Percentiles rank a stretch among this genome's conserved stretches.
These are phyloP conservation scores for Zygnema circumcarinatum DNA, from an alignment of 139 green algal species.

Conservation along the genomic window DNA sequence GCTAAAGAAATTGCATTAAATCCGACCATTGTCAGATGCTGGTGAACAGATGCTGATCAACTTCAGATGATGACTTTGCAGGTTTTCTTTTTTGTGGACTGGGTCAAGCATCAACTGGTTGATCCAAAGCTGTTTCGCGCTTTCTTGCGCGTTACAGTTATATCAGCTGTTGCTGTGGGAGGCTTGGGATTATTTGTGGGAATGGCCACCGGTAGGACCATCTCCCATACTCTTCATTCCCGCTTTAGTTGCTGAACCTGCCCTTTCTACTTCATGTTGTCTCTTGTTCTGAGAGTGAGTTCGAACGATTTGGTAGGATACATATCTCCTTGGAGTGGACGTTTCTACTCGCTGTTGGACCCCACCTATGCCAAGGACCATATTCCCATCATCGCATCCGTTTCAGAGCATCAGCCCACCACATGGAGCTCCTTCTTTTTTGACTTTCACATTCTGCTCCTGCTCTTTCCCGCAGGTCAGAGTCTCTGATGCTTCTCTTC, in stretches of 20 bases:
- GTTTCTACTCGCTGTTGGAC: conserved; percentile 72
- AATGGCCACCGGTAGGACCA: conserved; percentile 37
- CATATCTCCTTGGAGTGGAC: conserved; percentile 72
- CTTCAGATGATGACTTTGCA: conserved; percentile 51
- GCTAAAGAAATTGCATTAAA: too few relatives aligned
- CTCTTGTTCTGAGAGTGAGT: neutral
- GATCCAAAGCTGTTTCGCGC: conserved; percentile 61
- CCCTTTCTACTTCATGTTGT: conserved; percentile 7
- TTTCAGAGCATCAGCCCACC: conserved; percentile 75
- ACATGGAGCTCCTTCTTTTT: conserved; percentile 74
- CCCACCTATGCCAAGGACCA: conserved; percentile 73
- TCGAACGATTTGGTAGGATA: conserved; percentile 22
- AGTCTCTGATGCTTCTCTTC: neutral
- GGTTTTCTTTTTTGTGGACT: conserved; percentile 60
- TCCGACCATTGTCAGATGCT: too few relatives aligned
- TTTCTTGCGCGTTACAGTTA: conserved; percentile 50
- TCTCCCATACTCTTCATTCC: neutral
- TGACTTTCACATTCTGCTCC: conserved; percentile 68
- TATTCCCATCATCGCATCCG: conserved; percentile 73
- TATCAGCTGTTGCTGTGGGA: conserved; percentile 21
- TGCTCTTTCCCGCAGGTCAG: conserved; percentile 56
- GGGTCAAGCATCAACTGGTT: conserved; percentile 33
- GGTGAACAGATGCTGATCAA: too few relatives aligned
- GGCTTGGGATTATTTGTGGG: conserved; percentile 29
- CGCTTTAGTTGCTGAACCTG: neutral